Evolutionary conservation across 257 asterid genomes (phyloP), one percentile per base, ranked within the genome.

Genomic region (Ligustrum vulgare): DNA sequence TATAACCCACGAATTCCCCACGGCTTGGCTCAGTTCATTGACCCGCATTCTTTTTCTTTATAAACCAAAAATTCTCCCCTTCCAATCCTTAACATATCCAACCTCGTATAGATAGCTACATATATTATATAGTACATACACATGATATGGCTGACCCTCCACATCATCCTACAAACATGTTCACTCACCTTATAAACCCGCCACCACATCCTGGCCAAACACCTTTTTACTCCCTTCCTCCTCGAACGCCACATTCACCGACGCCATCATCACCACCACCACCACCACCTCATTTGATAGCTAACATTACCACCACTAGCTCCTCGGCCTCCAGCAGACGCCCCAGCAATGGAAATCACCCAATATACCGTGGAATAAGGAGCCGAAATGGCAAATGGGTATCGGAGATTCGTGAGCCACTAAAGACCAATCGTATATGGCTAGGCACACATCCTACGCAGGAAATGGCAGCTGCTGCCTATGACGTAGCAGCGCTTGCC

Each of bases 301-400:
- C 81, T 16, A 80, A 43, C 60, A 74, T 77, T 4, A 11, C 75
- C 72, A 4, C 78, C 77, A n/a, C 69, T 16, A 45, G 56, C 56
- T 45, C 56, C 20, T 41, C 49, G 49, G 4, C 49, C 16, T 45
- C 56, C 56, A 15, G 20, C 56, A 32, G 75, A 20, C 69, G 80
- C 11, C 70, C 72, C 7, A 2, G 4, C 36, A 3, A 72, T 8
- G 87, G 89, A 37, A 88, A 86, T 37, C 91, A 88, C 70, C 70
- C 87, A 0, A 34, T 65, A n/a, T 88, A 79, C 73, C 85, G 88
- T 0, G 89, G 93, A 35, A 86, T 88, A 78, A 75, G 93, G 60
- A 82, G 84, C 71, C 82, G 93, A 11, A 83, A 91, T 33, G 89
- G 93, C 0, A 85, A 85, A 72, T 85, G 89, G 89, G 89, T 85